These are phyloP conservation scores for Buxus sempervirens DNA, from an alignment of 164 flowering plant genomes.

Conservation along the genomic window DNA sequence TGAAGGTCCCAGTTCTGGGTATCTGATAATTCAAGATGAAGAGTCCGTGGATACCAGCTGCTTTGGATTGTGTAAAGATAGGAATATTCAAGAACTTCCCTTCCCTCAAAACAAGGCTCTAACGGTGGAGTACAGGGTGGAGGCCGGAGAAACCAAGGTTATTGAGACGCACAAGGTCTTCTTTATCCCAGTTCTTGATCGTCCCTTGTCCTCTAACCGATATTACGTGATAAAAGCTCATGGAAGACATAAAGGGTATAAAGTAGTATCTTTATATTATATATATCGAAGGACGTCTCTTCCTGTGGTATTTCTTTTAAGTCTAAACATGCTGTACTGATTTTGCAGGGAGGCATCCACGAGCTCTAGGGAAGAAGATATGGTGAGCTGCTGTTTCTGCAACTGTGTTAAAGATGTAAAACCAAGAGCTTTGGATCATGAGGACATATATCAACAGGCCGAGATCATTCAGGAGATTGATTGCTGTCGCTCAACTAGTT, in stretches of 20 bases:
- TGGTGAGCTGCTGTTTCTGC: slow-evolving; percentile 34
- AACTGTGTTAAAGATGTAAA: no score
- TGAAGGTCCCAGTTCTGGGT: slow-evolving; percentile 35
- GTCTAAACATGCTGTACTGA: background rate
- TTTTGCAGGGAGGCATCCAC: slow-evolving; percentile 42
- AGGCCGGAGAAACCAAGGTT: background rate
- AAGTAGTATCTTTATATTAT: no score
- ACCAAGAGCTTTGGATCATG: slow-evolving; percentile 37
- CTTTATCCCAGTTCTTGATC: slow-evolving; percentile 32
- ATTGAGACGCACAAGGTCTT: slow-evolving; percentile 16
- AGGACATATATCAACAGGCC: slow-evolving; percentile 36
- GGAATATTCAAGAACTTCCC: slow-evolving; percentile 22
- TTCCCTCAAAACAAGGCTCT: slow-evolving; percentile 43
- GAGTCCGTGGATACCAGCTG: slow-evolving; percentile 27
- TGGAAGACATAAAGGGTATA: slow-evolving; percentile 37
- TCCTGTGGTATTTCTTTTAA: no score
- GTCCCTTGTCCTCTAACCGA: slow-evolving; percentile 32
- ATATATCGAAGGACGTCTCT: no score
- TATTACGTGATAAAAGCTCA: slow-evolving; percentile 31
- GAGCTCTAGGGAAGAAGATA: slow-evolving; percentile 43
- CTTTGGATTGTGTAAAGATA: slow-evolving; percentile 26
- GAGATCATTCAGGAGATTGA: no score
- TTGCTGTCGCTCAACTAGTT: no score
- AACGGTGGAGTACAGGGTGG: slow-evolving; percentile 1
- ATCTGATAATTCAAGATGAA: slow-evolving; percentile 31